A percentile compares a stretch with the other conserved stretches of the same genome.
Conservation (phyloP, 495 filamentous ascomycete species). For the Cairneyella variabilis region DNA sequence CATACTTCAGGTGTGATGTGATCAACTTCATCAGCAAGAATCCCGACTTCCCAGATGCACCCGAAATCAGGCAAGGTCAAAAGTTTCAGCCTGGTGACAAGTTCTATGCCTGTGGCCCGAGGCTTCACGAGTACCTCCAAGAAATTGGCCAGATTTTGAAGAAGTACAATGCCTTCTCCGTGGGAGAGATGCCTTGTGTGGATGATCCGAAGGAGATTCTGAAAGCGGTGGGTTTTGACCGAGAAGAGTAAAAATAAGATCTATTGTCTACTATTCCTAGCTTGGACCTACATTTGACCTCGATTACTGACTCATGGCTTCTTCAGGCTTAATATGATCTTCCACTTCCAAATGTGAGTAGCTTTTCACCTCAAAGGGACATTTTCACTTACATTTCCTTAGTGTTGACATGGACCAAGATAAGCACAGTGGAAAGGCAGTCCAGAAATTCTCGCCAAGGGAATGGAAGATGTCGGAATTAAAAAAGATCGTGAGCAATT, state of each 20-base stretch:
- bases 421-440: too few species aligned
- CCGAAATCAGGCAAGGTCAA: conserved; percentile 43
- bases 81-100: conserved; percentile 36
- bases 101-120: conserved; percentile 53
- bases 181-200: conserved; percentile 69
- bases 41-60: conserved; percentile 56
- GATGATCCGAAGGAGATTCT: conserved; percentile 56
- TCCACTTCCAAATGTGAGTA: conserved; percentile 65
- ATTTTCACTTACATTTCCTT: conserved; percentile 53
- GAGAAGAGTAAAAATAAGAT: too few species aligned
- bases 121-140: conserved; percentile 54
- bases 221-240: conserved; percentile 52
- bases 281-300: too few species aligned
- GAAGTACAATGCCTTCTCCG: conserved; percentile 63
- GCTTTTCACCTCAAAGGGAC: conserved; percentile 42
- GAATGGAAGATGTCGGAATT: conserved; percentile 53
- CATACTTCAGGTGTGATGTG: conserved; percentile 26
- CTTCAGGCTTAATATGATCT: conserved; percentile 75
- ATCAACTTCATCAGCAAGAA: conserved; percentile 45
- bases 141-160: conserved; percentile 55
- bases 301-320: too few species aligned
- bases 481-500: conserved; percentile 56
- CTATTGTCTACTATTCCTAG: too few species aligned
- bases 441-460: conserved; percentile 44
- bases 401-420: conserved; percentile 56